Percentiles rank a stretch among this genome's conserved stretches.
Conservation (phyloP, 805 yeast species). For the Schizosaccharomyces lindneri region DNA sequence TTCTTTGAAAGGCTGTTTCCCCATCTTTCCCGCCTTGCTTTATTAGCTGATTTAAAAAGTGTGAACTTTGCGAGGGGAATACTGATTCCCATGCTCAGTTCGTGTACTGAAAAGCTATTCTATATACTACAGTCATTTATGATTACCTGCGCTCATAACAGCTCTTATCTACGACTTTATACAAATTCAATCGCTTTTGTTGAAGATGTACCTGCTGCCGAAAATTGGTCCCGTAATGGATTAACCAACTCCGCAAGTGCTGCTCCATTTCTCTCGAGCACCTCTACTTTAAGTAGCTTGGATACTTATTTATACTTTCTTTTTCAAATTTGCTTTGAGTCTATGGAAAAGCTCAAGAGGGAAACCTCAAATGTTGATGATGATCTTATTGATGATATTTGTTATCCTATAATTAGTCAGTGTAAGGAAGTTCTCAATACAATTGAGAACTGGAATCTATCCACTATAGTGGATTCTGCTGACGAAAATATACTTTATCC, state of each 20-base stretch:
- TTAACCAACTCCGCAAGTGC: neutral
- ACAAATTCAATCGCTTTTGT: neutral
- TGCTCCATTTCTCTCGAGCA: neutral
- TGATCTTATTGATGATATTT: conserved; percentile 13
- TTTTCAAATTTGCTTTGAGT: no score
- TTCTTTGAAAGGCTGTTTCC: neutral
- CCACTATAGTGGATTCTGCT: neutral
- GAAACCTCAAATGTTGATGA: neutral
- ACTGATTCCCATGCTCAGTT: no score
- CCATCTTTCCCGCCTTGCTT: neutral
- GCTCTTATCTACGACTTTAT: neutral
- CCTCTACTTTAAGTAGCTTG: no score
- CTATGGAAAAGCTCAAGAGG: no score
- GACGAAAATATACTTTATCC: neutral
- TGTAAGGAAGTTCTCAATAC: conserved; percentile 22
- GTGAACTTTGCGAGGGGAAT: no score
- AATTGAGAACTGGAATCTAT: no score
- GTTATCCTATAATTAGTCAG: conserved; percentile 30
- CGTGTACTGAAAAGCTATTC: neutral
- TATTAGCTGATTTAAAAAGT: neutral
- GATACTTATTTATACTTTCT: no score
- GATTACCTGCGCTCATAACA: neutral
- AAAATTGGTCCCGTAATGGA: neutral
- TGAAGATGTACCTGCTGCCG: neutral
- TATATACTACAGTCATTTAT: neutral